Evolutionary conservation across 163 green algal species (phyloP).

Genomic region (Prototheca wickerhamii): DNA sequence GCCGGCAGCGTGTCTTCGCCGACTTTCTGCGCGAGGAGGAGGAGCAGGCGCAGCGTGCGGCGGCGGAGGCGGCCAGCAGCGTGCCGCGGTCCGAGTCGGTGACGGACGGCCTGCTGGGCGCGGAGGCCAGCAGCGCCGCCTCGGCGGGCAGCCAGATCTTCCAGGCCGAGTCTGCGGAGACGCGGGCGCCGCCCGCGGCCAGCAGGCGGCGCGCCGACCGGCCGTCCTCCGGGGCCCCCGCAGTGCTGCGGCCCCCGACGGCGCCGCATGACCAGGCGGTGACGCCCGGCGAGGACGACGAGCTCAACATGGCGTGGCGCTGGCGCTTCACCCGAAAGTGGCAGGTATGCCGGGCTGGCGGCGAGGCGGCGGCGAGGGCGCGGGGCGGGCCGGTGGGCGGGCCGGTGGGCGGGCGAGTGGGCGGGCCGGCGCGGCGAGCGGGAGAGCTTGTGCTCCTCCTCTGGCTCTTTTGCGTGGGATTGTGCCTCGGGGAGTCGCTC

Average conservation of each 20-base stretch:
- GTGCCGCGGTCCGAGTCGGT: too few relatives aligned
- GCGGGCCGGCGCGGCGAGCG: too few relatives aligned
- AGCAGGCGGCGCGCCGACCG: neutral
- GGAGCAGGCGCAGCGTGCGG: neutral
- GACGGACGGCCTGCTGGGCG: too few relatives aligned
- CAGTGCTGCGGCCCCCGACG: neutral
- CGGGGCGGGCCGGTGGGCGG: too few relatives aligned
- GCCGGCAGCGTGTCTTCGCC: slow-evolving; percentile 18
- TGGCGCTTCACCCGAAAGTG: slow-evolving; percentile 37
- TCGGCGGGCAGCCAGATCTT: neutral
- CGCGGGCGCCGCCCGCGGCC: too few relatives aligned
- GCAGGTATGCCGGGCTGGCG: slow-evolving; percentile 7
- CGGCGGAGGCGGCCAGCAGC: neutral
- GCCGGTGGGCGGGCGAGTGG: too few relatives aligned
- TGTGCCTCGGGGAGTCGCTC: too few relatives aligned
- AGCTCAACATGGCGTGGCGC: slow-evolving; percentile 15
- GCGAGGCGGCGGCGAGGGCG: too few relatives aligned
- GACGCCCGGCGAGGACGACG: neutral
- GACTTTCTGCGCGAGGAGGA: slow-evolving; percentile 7
- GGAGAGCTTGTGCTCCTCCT: too few relatives aligned
- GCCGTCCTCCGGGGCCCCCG: neutral
- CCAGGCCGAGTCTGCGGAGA: neutral
- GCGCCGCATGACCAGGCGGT: neutral
- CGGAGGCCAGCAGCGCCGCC: too few relatives aligned
- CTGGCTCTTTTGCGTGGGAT: too few relatives aligned